Base-by-base conservation (phyloP, 2,329 filamentous ascomycete genomes). In the Pseudomassariella vexata region DNA sequence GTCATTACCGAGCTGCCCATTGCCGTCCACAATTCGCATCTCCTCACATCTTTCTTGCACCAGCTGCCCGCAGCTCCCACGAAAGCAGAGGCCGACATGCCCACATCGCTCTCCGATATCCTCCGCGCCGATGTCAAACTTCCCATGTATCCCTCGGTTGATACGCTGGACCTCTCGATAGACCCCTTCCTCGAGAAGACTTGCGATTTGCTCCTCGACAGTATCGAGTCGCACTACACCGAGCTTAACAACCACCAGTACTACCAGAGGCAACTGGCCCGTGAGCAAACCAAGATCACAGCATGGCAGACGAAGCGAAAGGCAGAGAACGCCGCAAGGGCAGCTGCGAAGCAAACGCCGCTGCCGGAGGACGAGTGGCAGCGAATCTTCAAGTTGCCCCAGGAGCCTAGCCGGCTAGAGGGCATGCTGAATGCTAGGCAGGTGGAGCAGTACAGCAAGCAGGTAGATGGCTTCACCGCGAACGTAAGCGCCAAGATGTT, bases 131-230 rank as follows among this genome's bases (percentile, higher is more conserved):
- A 78, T 59, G 52, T 70, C 45, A 63, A 63, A 55, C 60, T 70
- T 32, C 83, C 86, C 26, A 76, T 95, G 30, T 81, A 85, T 55
- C 90, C 90, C 32, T 95, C 94, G 55, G 81, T 88, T 58, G 89
- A 95, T 53, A 79, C 79, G 44, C 79, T 98, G 37, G 87, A 95
- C 50, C 79, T 98, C 41, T 86, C 84, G 45, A 94, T 96, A 62
- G 92, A 98, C 59, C 92, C 92, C 19, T 95, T 94, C 73, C 79
- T 98, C 28, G 90, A 96, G 74, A 95, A 95, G 77, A 95, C 90
- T 32, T 95, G 88, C 66, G 90, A 98, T 57, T 78, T 95, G 47
- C 78, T 98, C 36, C 79, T 96, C 42, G 92, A 98, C 56, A 88
- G 84, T 70, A 95, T 98, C 59, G 92, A 98, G 71, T 83, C 84